These are phyloP conservation scores for Noccaea caerulescens DNA, from an alignment of 345 rosid genomes.

Conservation along the genomic window DNA sequence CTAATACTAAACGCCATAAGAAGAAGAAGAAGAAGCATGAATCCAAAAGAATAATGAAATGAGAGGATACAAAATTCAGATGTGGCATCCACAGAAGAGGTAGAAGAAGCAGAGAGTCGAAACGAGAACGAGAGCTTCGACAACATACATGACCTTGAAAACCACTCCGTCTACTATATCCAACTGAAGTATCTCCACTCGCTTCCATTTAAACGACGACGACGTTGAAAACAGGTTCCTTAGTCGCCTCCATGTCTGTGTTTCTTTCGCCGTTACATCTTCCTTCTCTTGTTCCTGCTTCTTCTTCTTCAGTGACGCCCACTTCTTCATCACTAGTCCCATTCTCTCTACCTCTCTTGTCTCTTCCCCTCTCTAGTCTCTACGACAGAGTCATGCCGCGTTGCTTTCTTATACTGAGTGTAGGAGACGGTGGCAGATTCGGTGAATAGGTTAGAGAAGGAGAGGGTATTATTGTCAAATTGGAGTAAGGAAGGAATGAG, in stretches of 20 bases:
- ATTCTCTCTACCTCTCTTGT: conserved; percentile 20
- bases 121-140: conserved; percentile 65
- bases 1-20: neutral
- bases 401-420: conserved; percentile 28
- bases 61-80: conserved; percentile 41
- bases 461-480: conserved; percentile 25
- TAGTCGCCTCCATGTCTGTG: conserved; percentile 40
- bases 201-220: conserved; percentile 42
- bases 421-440: conserved; percentile 23
- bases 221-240: conserved; percentile 36
- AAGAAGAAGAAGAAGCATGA: conserved; percentile 1
- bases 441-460: conserved; percentile 12
- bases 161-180: conserved; percentile 53
- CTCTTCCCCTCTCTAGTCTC: conserved; percentile 7
- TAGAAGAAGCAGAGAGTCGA: conserved; percentile 78
- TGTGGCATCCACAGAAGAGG: conserved; percentile 74
- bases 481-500: conserved; percentile 25
- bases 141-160: conserved; percentile 59
- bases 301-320: conserved; percentile 38
- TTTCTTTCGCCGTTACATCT: conserved; percentile 45
- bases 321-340: conserved; percentile 28
- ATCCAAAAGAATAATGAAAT: conserved; percentile 19
- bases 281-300: conserved; percentile 22
- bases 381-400: conserved; percentile 4
- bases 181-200: conserved; percentile 39